A percentile compares a stretch with the other conserved stretches of the same genome.
Conservation (phyloP, 2,329 filamentous ascomycete genomes). For the Curvularia lunata region DNA sequence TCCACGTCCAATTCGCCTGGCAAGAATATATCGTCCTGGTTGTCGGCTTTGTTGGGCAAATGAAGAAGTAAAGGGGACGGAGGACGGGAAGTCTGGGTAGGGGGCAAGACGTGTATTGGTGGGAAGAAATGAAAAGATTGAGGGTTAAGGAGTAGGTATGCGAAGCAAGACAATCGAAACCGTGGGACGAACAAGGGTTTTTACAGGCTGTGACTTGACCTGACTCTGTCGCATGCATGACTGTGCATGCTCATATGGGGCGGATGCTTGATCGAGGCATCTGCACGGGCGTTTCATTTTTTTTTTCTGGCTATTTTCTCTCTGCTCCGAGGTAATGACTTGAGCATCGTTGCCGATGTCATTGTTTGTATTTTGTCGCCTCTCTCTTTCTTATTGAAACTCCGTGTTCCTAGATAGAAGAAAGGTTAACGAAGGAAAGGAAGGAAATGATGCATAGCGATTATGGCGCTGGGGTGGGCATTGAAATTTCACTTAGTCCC, state of each 20-base stretch:
- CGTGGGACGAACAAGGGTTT: neutral
- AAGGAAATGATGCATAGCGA: slow-evolving; percentile 7
- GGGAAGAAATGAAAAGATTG: no score
- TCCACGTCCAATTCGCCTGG: slow-evolving; percentile 35
- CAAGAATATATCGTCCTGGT: slow-evolving; percentile 42
- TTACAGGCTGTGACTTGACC: neutral
- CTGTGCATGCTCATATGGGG: no score
- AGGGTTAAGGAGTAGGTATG: no score
- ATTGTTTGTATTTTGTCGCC: neutral
- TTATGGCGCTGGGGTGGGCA: neutral
- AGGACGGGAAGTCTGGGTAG: neutral
- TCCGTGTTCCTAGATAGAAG: neutral
- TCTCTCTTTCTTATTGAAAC: neutral
- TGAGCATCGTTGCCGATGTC: neutral
- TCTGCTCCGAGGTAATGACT: neutral
- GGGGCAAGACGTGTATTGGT: no score
- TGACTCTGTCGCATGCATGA: neutral
- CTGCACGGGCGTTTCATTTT: neutral
- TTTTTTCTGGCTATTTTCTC: neutral
- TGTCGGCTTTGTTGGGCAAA: slow-evolving; percentile 40
- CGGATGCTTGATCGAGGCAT: neutral
- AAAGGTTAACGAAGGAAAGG: neutral
- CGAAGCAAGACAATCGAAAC: no score
- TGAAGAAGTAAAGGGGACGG: neutral
- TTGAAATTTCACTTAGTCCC: neutral